phyloP scores from a whole-genome alignment of 2,329 filamentous ascomycete genomes.

The Cladosporium halotolerans region DNA sequence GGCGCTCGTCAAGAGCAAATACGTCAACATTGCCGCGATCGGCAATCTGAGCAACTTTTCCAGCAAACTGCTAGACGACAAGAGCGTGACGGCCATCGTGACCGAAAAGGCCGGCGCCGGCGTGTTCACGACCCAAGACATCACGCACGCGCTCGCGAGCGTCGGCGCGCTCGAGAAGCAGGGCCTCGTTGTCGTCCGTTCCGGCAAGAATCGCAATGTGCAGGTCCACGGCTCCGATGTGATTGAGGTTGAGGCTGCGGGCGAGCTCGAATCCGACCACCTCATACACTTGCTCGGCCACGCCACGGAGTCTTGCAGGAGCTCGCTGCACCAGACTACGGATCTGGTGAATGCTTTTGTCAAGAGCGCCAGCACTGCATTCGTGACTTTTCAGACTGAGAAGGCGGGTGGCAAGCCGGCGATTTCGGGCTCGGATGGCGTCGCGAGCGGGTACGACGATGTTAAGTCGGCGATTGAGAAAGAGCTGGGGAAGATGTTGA shows the following conservation, averaged over 20 bases:
- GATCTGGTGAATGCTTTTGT: slow-evolving; percentile 27
- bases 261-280: slow-evolving; percentile 30
- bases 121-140: slow-evolving; percentile 23
- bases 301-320: slow-evolving; percentile 23
- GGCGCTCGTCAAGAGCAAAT: slow-evolving; percentile 20
- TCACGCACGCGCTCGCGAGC: slow-evolving; percentile 22
- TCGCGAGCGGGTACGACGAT: slow-evolving; percentile 22
- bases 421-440: slow-evolving; percentile 21
- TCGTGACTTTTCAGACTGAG: slow-evolving; percentile 27
- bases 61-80: slow-evolving; percentile 29
- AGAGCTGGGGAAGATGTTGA: slow-evolving; percentile 26
- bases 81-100: slow-evolving; percentile 28
- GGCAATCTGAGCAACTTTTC: slow-evolving; percentile 29
- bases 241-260: slow-evolving; percentile 23
- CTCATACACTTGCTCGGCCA: slow-evolving; percentile 26
- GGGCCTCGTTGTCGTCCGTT: slow-evolving; percentile 27
- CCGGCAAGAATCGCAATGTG: slow-evolving; percentile 23
- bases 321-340: slow-evolving; percentile 21
- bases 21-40: slow-evolving; percentile 26
- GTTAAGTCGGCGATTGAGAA: slow-evolving; percentile 29
- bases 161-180: slow-evolving; percentile 19
- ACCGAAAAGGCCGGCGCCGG: slow-evolving; percentile 22
- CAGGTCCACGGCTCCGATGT: slow-evolving; percentile 19
- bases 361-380: slow-evolving; percentile 23
- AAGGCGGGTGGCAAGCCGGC: slow-evolving; percentile 28